A percentile compares a stretch with the other conserved stretches of the same genome.
Evolutionary conservation across 768 basidiomycete genomes (phyloP).

Genomic region (Clathrus columnatus): DNA sequence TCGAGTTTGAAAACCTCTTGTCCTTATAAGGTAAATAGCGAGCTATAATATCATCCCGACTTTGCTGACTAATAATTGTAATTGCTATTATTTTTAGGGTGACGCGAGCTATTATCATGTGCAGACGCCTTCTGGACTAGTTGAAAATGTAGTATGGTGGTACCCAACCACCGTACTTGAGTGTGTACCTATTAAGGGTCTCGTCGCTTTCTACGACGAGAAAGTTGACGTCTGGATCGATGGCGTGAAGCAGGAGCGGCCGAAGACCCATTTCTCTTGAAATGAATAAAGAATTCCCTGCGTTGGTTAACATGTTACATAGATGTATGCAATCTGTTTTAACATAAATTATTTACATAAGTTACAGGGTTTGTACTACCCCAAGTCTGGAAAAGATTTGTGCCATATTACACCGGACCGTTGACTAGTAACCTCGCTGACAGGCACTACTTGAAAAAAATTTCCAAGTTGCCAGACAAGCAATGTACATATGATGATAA

Average conservation of each 20-base stretch:
- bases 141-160: constrained; percentile 54
- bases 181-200: constrained; percentile 40
- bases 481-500: no score
- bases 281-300: no score
- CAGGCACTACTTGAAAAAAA: no score
- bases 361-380: no score
- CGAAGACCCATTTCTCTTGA: constrained; percentile 5
- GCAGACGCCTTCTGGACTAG: constrained; percentile 32
- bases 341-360: no score
- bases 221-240: constrained; percentile 60
- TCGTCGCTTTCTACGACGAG: constrained; percentile 56
- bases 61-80: not conserved
- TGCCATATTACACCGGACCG: no score
- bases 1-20: constrained; percentile 42
- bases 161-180: constrained; percentile 48
- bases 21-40: constrained; percentile 50
- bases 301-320: no score
- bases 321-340: no score
- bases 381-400: no score
- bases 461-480: no score
- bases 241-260: constrained; percentile 39
- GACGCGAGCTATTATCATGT: constrained; percentile 51
- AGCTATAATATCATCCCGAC: not conserved
- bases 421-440: no score
- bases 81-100: constrained; percentile 32